Base-by-base conservation (phyloP, 257 asterid genomes). In the Linaria vulgaris region DNA sequence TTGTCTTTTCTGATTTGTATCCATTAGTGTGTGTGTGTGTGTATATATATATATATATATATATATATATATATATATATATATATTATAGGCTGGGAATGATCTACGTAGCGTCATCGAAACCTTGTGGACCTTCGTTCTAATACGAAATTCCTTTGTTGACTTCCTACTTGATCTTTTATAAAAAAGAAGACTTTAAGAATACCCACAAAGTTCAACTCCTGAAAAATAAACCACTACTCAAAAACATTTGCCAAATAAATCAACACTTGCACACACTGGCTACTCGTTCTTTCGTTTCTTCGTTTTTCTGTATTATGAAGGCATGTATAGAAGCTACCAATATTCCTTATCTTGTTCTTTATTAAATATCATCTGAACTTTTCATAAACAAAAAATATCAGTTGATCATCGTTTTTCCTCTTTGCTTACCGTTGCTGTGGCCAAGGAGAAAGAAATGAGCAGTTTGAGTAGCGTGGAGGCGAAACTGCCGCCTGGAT, bases 401-500 rank as follows among this genome's bases (percentile, higher is more conserved):
- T 44, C 49, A 44, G n/a, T 52, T 38, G 13, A 15, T 24, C 25
- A 6, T 16, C 19, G 3, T 11, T 44, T 45, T 64, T 31, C 37
- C 21, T 25, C 51, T 17, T 30, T 21, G 34, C 34, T 23, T 51
- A 22, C 65, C 64, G 7, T 60, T 45, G 8, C 17, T 9, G 3
- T 51, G 39, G 16, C 73, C 69, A 45, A 71, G 69, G 61, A 71
- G 69, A 56, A 6, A 5, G 24, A 69, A 66, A 84, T 83, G 96
- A 85, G 85, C 69, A 79, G 80, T 31, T 63, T 91, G 71, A 83
- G 91, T 71, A 77, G 59, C 78, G 88, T 91, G 69, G 98, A 91
- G 83, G 82, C 90, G 67, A 81, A 74, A 58, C 79, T 91, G 80
- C 96, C 98, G 21, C 90, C 98, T 9, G 98, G 98, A 11, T 91